These are phyloP conservation scores for Basidiobolus heterosporus DNA, from an alignment of 371 early-diverging fungal species.

Conservation along the genomic window DNA sequence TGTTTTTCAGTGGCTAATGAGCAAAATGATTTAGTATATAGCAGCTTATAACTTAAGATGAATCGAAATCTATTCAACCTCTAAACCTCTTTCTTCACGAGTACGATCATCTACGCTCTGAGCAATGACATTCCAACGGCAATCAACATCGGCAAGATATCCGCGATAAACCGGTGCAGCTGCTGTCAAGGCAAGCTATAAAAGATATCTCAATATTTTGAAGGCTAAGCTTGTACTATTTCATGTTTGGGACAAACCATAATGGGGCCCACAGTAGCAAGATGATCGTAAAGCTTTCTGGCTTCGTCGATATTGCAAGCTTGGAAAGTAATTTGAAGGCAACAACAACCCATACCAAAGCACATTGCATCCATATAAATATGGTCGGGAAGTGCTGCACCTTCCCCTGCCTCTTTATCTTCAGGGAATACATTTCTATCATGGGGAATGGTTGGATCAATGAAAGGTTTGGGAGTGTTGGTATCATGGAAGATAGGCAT, in stretches of 20 bases:
- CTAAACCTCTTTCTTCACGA: constrained; percentile 74
- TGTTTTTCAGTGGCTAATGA: constrained; percentile 44
- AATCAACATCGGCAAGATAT: constrained; percentile 89
- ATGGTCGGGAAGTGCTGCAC: constrained; percentile 75
- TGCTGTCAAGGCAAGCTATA: constrained; percentile 75
- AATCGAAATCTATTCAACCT: too few species aligned
- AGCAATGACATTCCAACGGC: constrained; percentile 95
- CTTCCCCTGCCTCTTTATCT: constrained; percentile 40
- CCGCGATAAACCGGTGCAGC: constrained; percentile 91
- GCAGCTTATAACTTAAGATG: not conserved
- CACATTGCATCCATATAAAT: constrained; percentile 98
- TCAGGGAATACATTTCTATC: constrained; percentile 35
- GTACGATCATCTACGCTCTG: constrained; percentile 93
- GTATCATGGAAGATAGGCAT: constrained; percentile 65
- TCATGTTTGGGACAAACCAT: constrained; percentile 30
- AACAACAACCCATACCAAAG: constrained; percentile 99
- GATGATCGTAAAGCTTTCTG: constrained; percentile 84
- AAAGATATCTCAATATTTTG: constrained; percentile 2
- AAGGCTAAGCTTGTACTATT: not conserved
- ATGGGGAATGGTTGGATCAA: constrained; percentile 69
- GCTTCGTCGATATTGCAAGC: constrained; percentile 92
- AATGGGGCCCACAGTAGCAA: constrained; percentile 85
- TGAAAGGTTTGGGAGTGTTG: constrained; percentile 79
- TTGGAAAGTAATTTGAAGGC: constrained; percentile 97
- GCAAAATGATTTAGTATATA: not conserved